These are phyloP conservation scores for Melanogaster broomeanus DNA, from an alignment of 768 basidiomycete genomes.

Conservation along the genomic window DNA sequence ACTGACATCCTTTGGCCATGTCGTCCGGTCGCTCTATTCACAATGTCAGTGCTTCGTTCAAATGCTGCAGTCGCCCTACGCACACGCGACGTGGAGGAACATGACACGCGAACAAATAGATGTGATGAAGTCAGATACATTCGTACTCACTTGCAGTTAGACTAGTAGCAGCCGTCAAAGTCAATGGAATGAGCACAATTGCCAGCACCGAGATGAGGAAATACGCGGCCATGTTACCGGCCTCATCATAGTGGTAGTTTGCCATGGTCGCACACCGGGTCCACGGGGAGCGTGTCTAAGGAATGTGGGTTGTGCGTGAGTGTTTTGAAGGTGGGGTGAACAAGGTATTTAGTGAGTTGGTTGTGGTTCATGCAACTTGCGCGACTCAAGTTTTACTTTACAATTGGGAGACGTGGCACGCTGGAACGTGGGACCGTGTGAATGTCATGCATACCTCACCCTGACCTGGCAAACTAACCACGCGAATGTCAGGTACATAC, in stretches of 20 bases:
- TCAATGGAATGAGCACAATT: constrained; percentile 78
- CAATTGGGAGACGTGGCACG: constrained; percentile 9
- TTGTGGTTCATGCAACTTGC: no score
- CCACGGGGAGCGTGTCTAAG: no score
- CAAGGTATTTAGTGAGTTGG: no score
- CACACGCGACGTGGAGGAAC: no score
- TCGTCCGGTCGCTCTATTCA: constrained; percentile 34
- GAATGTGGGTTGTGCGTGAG: not conserved
- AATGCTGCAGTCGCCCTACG: no score
- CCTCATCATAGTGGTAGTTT: constrained; percentile 84
- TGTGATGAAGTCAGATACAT: no score
- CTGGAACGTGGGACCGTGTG: no score
- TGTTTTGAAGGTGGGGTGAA: not conserved
- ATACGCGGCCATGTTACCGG: constrained; percentile 84
- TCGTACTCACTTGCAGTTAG: constrained; percentile 46
- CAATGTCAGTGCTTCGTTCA: constrained; percentile 2
- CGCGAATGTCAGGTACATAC: constrained; percentile 2
- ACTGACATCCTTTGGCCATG: constrained; percentile 54
- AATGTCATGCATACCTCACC: no score
- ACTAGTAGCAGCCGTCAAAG: constrained; percentile 49
- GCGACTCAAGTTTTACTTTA: constrained; percentile 7
- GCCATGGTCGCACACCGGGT: constrained; percentile 51
- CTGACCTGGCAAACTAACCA: constrained; percentile 1
- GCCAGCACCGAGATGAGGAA: constrained; percentile 90
- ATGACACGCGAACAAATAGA: no score